Conservation (phyloP, 306 rosid genomes). For the Malus asiatica region DNA sequence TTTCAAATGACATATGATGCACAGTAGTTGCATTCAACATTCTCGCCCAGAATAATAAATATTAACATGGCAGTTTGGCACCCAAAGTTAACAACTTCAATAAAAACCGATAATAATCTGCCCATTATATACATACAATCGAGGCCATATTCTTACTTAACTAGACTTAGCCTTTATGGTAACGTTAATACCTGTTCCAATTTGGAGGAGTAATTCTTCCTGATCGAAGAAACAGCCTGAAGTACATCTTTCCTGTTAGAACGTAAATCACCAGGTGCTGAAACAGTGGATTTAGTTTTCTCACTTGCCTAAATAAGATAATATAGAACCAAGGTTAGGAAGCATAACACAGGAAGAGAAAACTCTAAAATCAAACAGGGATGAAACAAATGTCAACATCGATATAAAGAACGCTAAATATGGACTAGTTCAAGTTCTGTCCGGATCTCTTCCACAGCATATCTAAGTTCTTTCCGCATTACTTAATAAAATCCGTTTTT, state of each 20-base stretch:
- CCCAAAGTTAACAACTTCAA: background rate
- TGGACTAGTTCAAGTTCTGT: conserved; percentile 62
- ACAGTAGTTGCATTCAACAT: background rate
- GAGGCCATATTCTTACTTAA: background rate
- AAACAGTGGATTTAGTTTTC: conserved; percentile 44
- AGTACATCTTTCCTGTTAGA: conserved; percentile 43
- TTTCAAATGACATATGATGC: background rate
- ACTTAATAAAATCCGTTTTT: conserved; percentile 50
- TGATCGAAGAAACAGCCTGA: conserved; percentile 45
- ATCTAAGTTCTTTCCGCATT: conserved; percentile 56
- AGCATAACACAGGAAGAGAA: background rate
- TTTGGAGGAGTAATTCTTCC: conserved; percentile 61
- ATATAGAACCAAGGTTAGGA: conserved; percentile 10
- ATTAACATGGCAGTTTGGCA: background rate
- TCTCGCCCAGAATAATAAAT: background rate
- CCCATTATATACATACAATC: no score
- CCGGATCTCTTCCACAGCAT: conserved; percentile 44
- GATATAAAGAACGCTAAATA: conserved; percentile 16
- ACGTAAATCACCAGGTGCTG: conserved; percentile 29
- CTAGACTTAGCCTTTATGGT: background rate
- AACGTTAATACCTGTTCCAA: conserved; percentile 58
- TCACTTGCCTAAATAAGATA: conserved; percentile 42
- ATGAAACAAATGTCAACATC: conserved; percentile 7
- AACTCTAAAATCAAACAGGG: background rate
- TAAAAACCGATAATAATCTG: background rate